Evolutionary conservation across 2,329 filamentous ascomycete species (phyloP), one percentile per base, ranked within the genome.

Genomic region (Ascochyta clinopodiicola): DNA sequence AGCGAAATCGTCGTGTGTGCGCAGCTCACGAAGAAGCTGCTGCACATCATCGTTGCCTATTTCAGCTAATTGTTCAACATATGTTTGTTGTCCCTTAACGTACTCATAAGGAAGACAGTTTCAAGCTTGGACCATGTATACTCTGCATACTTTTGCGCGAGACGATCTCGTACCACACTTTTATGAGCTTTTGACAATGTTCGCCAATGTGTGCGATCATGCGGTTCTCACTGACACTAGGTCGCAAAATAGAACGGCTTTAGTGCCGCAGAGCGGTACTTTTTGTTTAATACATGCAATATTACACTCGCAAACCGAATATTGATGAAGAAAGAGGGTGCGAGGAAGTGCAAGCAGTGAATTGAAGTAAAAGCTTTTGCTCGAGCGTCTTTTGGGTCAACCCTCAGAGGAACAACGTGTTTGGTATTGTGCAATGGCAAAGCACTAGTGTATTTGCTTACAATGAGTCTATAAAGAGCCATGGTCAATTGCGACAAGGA

Each of bases 351-450:
- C 31, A 12, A 25, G 43, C 44, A 42, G 32, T 47, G 44, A 1
- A 53, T 42, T 8, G 31, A 40, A 12, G 44, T 53, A 6, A 47
- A 53, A 10, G 44, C 36, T 21, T 47, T 36, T 17, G 50, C 50
- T 15, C 47, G 31, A 7, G 38, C 43, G n/a, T 46, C 43, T 29
- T 47, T 43, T 17, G 47, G 50, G 8, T 15, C 25, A 3, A 36
- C 43, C 10, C 29, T 53, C 31, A 53, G 21, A 1, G 37, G 50
- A n/a, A 47, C 29, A 17, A 43, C 44, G 37, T 47, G 19, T 39
- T 53, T 44, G 19, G 47, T 53, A 10, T 53, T 37, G 31, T 53
- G 47, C 9, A 53, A 25, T n/a, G 37, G 50, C 50, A 53, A n/a
- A n/a, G 24, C 22, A 19, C 4, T 34, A 2, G 19, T 4, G 2